Conservation (phyloP, 768 basidiomycete species). For the Chalciporus chontae region DNA sequence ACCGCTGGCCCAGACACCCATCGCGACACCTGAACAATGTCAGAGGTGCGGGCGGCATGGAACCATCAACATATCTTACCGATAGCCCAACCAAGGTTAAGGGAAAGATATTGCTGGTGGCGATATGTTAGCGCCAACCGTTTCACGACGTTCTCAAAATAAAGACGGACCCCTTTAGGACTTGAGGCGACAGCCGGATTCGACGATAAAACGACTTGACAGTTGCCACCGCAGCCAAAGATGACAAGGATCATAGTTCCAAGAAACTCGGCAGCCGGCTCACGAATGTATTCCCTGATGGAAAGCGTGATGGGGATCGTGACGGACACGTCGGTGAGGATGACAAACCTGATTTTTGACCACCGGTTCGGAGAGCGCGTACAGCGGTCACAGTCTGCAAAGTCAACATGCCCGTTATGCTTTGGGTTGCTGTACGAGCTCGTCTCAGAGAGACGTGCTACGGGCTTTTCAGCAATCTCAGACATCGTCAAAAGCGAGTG, state of each 20-base stretch:
- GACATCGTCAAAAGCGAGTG: conserved; percentile 14
- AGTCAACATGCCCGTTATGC: conserved; percentile 10
- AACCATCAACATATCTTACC: conserved; percentile 15
- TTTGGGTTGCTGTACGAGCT: conserved; percentile 9
- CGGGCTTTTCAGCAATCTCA: conserved; percentile 14
- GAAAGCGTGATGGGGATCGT: conserved; percentile 1
- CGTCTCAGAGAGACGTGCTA: conserved; percentile 19
- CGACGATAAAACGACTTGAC: conserved; percentile 52
- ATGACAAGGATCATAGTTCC: conserved; percentile 57
- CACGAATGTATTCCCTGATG: conserved; percentile 44
- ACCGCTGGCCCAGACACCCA: conserved; percentile 66
- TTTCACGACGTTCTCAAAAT: background rate
- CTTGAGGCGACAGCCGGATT: conserved; percentile 42
- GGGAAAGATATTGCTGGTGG: conserved; percentile 21
- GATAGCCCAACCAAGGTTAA: conserved; percentile 32
- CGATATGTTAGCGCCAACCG: conserved; percentile 1
- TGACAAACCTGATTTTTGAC: conserved; percentile 50
- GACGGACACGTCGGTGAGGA: background rate
- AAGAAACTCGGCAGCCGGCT: conserved; percentile 63
- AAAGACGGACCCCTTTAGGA: conserved; percentile 52
- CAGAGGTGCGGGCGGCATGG: background rate
- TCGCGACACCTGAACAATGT: conserved; percentile 40
- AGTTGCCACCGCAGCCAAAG: conserved; percentile 56
- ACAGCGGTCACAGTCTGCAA: conserved; percentile 33
- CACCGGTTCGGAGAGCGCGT: conserved; percentile 47